These are phyloP conservation scores for Prunus mira DNA, from an alignment of 306 rosid genomes.

Conservation along the genomic window DNA sequence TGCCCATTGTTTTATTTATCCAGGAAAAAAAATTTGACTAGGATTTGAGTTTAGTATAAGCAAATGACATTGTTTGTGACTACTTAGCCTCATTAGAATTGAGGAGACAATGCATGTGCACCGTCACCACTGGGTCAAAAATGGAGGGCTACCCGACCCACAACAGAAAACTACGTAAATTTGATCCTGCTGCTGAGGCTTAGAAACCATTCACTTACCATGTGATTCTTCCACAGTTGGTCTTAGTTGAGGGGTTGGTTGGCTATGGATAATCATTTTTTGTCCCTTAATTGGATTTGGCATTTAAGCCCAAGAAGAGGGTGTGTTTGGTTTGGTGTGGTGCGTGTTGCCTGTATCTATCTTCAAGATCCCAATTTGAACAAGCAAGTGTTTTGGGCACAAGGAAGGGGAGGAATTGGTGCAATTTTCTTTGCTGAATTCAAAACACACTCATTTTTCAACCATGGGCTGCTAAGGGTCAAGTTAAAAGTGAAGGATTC, in stretches of 20 bases:
- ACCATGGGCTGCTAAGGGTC: background rate
- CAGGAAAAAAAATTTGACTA: background rate
- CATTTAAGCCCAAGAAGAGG: background rate
- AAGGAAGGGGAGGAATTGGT: background rate
- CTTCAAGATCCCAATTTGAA: background rate
- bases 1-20: background rate
- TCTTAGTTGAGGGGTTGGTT: background rate
- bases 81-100: background rate
- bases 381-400: background rate
- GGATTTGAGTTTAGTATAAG: background rate
- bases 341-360: background rate
- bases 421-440: background rate
- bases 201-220: no score
- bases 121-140: slow-evolving; percentile 12
- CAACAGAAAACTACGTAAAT: background rate
- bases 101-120: slow-evolving; percentile 24
- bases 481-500: background rate
- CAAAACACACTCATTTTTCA: background rate
- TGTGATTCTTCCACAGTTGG: background rate
- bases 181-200: background rate
- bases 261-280: no score
- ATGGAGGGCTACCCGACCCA: background rate
- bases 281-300: background rate
- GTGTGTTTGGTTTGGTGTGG: background rate
- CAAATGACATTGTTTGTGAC: background rate